phyloP scores from a whole-genome alignment of 805 yeast species.

The Schizosaccharomyces cryophilus region DNA sequence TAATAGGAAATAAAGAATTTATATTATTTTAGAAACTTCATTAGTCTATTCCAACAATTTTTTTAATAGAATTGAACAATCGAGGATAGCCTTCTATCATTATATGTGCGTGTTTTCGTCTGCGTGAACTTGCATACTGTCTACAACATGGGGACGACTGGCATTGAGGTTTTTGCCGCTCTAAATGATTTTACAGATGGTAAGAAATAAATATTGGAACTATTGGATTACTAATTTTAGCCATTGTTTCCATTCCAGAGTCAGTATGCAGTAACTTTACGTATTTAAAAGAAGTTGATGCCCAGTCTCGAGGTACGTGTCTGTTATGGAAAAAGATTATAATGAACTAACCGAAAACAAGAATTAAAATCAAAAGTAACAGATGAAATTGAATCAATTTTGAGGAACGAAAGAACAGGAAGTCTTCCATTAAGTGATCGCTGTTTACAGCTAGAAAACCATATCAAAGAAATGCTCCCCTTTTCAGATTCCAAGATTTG shows the following conservation, averaged over 20 bases:
- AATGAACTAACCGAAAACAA: background rate
- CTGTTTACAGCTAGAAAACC: background rate
- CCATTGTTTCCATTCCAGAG: background rate
- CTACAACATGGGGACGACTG: background rate
- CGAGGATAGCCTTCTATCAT: no score
- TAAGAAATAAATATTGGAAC: constrained; percentile 11
- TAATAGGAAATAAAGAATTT: no score
- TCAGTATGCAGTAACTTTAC: constrained; percentile 57
- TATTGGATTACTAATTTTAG: background rate
- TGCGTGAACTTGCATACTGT: background rate
- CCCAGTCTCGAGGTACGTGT: constrained; percentile 21
- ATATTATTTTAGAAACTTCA: no score
- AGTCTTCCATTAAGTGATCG: background rate
- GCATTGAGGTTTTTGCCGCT: constrained; percentile 41
- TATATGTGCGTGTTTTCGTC: background rate
- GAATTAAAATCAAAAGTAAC: background rate
- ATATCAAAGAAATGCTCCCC: background rate
- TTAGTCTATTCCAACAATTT: no score
- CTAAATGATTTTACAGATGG: constrained; percentile 76
- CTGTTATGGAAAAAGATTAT: background rate
- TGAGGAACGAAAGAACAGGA: background rate
- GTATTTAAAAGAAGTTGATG: constrained; percentile 73
- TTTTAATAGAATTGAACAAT: no score
- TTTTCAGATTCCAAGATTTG: constrained; percentile 29
- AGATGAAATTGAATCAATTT: background rate